Evolutionary conservation across 805 yeast genomes (phyloP).

Genomic region (Candida boidinii): DNA sequence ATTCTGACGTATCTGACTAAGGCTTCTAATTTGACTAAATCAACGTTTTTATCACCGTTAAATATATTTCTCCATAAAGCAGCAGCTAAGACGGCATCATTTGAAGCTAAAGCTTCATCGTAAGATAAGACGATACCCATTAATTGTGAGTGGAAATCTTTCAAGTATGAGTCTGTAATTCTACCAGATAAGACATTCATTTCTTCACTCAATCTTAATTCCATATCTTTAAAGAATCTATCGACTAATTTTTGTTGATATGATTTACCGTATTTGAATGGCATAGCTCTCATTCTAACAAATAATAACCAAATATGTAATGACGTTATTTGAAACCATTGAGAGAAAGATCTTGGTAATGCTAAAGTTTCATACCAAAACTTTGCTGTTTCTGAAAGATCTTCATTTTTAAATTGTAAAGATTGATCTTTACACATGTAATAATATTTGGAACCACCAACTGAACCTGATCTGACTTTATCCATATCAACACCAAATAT

Average conservation of each 20-base stretch:
- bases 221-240: constrained; percentile 84
- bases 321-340: constrained; percentile 90
- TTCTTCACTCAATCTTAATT: constrained; percentile 74
- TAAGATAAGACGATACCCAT: constrained; percentile 85
- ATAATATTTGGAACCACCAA: constrained; percentile 84
- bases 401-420: constrained; percentile 65
- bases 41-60: constrained; percentile 74
- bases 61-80: constrained; percentile 90
- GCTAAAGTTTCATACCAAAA: constrained; percentile 82
- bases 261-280: constrained; percentile 76
- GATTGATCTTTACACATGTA: constrained; percentile 85
- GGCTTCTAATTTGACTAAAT: constrained; percentile 78
- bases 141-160: constrained; percentile 84
- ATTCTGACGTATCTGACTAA: constrained; percentile 84
- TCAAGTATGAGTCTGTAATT: constrained; percentile 76
- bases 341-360: constrained; percentile 82
- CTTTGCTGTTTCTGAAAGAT: constrained; percentile 59
- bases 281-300: constrained; percentile 95
- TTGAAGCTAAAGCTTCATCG: constrained; percentile 83
- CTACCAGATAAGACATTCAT: constrained; percentile 76
- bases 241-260: constrained; percentile 92
- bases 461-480: constrained; percentile 83
- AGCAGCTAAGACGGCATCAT: constrained; percentile 68
- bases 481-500: constrained; percentile 82
- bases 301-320: constrained; percentile 91